phyloP scores from a whole-genome alignment of 768 basidiomycete genomes.

The Lactifluus subvellereus region DNA sequence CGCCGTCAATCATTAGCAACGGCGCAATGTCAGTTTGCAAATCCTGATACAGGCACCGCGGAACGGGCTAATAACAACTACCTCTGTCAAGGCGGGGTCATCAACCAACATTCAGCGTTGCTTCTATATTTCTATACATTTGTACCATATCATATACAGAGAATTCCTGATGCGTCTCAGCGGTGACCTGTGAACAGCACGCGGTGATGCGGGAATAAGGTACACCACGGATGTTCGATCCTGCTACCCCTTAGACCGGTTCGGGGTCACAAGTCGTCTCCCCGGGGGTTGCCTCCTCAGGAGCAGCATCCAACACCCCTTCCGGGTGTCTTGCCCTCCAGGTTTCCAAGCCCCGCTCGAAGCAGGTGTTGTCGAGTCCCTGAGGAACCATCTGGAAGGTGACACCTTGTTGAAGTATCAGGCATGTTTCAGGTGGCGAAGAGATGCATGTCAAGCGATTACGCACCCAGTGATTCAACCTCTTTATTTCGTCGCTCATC shows the following conservation, averaged over 20 bases:
- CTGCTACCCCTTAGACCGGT: not conserved
- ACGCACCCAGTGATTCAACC: conserved; percentile 38
- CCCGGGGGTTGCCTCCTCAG: not conserved
- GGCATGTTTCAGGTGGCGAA: not conserved
- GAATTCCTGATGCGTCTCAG: too few relatives aligned
- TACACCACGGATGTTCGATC: too few relatives aligned
- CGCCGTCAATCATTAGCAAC: too few relatives aligned
- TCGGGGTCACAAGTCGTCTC: not conserved
- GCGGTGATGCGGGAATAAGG: too few relatives aligned
- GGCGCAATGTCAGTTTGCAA: too few relatives aligned
- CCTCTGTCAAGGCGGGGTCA: too few relatives aligned
- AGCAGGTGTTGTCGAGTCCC: conserved; percentile 55
- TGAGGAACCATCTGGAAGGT: conserved; percentile 68
- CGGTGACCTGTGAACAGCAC: too few relatives aligned
- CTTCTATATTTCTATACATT: too few relatives aligned
- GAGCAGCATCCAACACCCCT: not conserved
- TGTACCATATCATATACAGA: too few relatives aligned
- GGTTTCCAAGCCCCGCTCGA: conserved; percentile 61
- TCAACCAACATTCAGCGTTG: too few relatives aligned
- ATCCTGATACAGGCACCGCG: too few relatives aligned
- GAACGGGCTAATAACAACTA: too few relatives aligned
- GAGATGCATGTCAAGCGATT: not conserved
- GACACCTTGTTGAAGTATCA: conserved; percentile 46
- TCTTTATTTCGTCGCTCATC: conserved; percentile 16
- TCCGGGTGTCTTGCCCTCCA: conserved; percentile 55